Percentiles rank a stretch among this genome's conserved stretches.
Conservation (phyloP, 306 rosid genomes). For the Quercus rubra region DNA sequence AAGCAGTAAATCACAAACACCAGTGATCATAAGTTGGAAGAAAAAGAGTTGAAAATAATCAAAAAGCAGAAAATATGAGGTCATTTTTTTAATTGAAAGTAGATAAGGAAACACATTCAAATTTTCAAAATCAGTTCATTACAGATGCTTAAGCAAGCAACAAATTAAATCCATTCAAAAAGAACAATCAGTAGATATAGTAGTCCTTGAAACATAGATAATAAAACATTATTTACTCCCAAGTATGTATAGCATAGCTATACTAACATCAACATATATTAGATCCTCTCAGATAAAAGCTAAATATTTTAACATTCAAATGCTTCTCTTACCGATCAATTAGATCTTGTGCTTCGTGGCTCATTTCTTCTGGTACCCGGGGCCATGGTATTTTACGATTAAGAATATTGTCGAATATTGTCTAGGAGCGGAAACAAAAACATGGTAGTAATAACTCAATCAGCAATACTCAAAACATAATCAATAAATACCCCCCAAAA, state of each 20-base stretch:
- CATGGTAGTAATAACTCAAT: conserved; percentile 16
- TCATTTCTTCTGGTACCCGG: conserved; percentile 77
- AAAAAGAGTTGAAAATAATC: too few relatives aligned
- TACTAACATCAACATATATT: neutral
- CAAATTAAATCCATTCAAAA: neutral
- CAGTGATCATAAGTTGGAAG: too few relatives aligned
- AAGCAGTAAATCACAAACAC: too few relatives aligned
- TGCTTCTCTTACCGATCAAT: conserved; percentile 69
- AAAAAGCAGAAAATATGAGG: too few relatives aligned
- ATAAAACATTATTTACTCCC: neutral
- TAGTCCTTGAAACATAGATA: too few relatives aligned
- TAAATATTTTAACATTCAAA: conserved; percentile 9
- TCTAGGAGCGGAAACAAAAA: conserved; percentile 44
- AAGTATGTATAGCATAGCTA: neutral
- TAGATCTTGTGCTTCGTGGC: conserved; percentile 82
- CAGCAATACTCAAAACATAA: neutral
- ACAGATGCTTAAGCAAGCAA: neutral
- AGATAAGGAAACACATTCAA: neutral
- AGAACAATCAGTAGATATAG: neutral
- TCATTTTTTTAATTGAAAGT: neutral
- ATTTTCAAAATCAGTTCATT: neutral
- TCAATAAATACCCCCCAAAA: neutral
- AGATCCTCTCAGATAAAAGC: neutral
- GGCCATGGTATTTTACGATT: conserved; percentile 98
- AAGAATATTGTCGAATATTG: conserved; percentile 93